These are phyloP conservation scores for Cryomyces minteri DNA, from an alignment of 495 filamentous ascomycete species.

Conservation along the genomic window DNA sequence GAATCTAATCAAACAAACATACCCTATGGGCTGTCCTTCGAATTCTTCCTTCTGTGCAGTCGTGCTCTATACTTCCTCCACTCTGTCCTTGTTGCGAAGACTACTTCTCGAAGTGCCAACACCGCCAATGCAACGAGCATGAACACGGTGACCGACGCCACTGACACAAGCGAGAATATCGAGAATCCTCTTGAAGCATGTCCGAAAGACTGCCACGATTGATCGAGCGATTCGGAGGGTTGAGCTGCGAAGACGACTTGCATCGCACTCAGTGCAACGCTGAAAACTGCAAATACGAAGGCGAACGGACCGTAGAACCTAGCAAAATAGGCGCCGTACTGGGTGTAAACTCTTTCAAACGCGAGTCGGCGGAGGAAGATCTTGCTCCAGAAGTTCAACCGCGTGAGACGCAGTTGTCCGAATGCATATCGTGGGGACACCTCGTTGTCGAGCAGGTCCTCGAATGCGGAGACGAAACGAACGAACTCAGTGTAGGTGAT, in stretches of 20 bases:
- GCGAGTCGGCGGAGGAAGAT: constrained; percentile 1
- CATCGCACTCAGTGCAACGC: constrained; percentile 3
- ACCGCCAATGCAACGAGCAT: too few species aligned
- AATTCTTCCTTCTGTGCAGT: too few species aligned
- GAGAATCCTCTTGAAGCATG: too few species aligned
- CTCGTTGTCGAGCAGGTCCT: neutral
- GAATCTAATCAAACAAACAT: too few species aligned
- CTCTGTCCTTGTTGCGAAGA: too few species aligned
- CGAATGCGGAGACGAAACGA: constrained; percentile 11
- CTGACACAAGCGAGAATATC: too few species aligned
- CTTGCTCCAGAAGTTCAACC: constrained; percentile 21
- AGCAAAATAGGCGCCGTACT: constrained; percentile 7
- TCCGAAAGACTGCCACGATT: too few species aligned
- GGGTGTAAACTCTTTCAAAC: constrained; percentile 1
- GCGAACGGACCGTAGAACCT: constrained; percentile 1
- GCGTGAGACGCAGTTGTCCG: constrained; percentile 26
- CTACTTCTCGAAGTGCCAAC: too few species aligned
- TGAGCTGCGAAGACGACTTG: constrained; percentile 1
- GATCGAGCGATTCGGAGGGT: neutral
- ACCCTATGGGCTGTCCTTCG: too few species aligned
- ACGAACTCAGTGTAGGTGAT: constrained; percentile 7
- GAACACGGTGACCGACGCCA: too few species aligned
- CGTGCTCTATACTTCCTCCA: too few species aligned
- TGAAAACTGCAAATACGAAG: constrained; percentile 4
- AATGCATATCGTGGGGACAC: constrained; percentile 19